Percentiles rank a stretch among this genome's conserved stretches.
Evolutionary conservation across 75 land plant species (phyloP).

Genomic region (Larix kaempferi): DNA sequence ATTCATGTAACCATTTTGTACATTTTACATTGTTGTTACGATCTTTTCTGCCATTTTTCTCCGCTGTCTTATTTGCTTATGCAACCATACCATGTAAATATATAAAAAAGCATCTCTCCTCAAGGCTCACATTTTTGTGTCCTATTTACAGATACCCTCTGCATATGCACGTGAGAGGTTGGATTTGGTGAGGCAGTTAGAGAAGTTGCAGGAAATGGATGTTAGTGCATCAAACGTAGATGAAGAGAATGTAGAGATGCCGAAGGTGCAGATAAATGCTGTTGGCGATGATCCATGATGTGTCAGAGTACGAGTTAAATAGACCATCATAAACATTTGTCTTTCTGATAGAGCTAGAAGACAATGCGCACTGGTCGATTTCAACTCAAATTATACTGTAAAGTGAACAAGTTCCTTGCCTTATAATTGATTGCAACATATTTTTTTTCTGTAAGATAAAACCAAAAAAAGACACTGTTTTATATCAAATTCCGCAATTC

Average conservation of each 20-base stretch:
- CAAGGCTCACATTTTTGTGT: neutral
- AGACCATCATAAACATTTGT: neutral
- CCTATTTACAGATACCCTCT: constrained; percentile 73
- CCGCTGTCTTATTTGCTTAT: neutral
- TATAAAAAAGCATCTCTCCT: neutral
- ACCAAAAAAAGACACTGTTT: neutral
- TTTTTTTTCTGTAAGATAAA: constrained; percentile 8
- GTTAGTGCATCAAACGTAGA: constrained; percentile 19
- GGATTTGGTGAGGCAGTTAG: constrained; percentile 86
- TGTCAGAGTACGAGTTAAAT: neutral
- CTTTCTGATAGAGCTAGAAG: neutral
- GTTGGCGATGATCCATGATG: neutral
- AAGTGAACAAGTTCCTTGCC: neutral
- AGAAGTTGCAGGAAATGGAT: constrained; percentile 79
- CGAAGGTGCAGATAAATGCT: neutral
- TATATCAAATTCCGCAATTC: neutral
- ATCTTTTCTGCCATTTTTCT: neutral
- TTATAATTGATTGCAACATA: neutral
- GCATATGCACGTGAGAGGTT: constrained; percentile 88
- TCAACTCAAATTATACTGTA: neutral
- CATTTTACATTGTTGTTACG: neutral
- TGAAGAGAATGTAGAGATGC: constrained; percentile 13
- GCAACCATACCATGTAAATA: neutral
- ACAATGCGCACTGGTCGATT: neutral
- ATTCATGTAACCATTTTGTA: neutral